A percentile compares a stretch with the other conserved stretches of the same genome.
These are phyloP conservation scores for Chaetoceros muelleri DNA, from an alignment of 108 stramenopile species.

Conservation along the genomic window DNA sequence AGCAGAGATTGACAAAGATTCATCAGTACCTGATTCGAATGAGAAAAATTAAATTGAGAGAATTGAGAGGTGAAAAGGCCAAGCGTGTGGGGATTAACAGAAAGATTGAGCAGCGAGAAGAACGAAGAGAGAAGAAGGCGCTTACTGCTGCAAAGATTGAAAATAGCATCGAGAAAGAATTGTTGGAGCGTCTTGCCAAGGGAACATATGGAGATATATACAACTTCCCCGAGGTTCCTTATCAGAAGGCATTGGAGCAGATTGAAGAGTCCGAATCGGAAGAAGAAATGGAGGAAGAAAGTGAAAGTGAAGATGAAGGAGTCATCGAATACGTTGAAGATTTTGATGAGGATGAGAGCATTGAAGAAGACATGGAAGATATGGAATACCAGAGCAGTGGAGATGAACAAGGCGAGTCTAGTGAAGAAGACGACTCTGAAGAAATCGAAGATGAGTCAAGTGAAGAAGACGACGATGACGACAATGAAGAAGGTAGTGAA, in stretches of 20 bases:
- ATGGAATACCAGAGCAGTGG: slow-evolving; percentile 59
- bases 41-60: slow-evolving; percentile 90
- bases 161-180: slow-evolving; percentile 85
- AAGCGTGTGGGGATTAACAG: slow-evolving; percentile 68
- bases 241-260: slow-evolving; percentile 73
- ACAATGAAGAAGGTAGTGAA: slow-evolving; percentile 22
- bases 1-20: slow-evolving; percentile 97
- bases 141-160: slow-evolving; percentile 89
- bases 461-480: slow-evolving; percentile 29
- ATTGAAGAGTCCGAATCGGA: slow-evolving; percentile 47
- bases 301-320: slow-evolving; percentile 38
- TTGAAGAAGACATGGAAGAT: slow-evolving; percentile 71
- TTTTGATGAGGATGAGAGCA: slow-evolving; percentile 61
- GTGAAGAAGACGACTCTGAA: slow-evolving; percentile 17
- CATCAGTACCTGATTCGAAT: slow-evolving; percentile 97
- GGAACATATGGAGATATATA: slow-evolving; percentile 97
- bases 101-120: slow-evolving; percentile 88
- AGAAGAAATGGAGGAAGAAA: slow-evolving; percentile 53
- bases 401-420: slow-evolving; percentile 30
- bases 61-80: slow-evolving; percentile 58
- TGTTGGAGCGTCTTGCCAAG: slow-evolving; percentile 87
- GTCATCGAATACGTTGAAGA: slow-evolving; percentile 76
- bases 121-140: slow-evolving; percentile 87
- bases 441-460: slow-evolving; percentile 17
- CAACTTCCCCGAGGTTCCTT: slow-evolving; percentile 88